Evolutionary conservation across 2,329 filamentous ascomycete species (phyloP).

Genomic region (Pseudocercospora pini-densiflorae): DNA sequence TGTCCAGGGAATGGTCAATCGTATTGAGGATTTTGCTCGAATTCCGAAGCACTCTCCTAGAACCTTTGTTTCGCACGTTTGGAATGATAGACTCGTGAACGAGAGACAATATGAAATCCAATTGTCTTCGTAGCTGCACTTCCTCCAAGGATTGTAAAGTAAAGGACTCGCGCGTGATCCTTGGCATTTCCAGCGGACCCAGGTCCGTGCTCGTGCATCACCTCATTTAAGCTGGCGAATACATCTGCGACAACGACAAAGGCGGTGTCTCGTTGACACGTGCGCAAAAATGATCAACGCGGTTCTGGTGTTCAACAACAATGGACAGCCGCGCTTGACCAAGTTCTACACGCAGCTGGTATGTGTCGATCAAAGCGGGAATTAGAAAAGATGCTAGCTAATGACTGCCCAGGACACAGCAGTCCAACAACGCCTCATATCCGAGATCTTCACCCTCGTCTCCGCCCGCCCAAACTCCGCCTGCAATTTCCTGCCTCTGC

Average conservation of each 20-base stretch:
- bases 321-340: constrained; percentile 92
- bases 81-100: too few species aligned
- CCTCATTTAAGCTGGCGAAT: not conserved
- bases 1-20: not conserved
- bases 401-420: constrained; percentile 71
- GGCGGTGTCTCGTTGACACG: not conserved
- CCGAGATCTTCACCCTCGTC: constrained; percentile 95
- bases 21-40: too few species aligned
- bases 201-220: not conserved
- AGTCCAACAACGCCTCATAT: constrained; percentile 95
- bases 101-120: too few species aligned
- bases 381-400: constrained; percentile 3
- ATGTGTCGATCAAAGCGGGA: constrained; percentile 34
- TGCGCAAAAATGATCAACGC: constrained; percentile 84
- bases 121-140: too few species aligned
- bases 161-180: not conserved
- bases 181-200: not conserved
- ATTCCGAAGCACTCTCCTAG: too few species aligned
- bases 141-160: too few species aligned
- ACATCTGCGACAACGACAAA: not conserved
- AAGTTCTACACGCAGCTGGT: constrained; percentile 99
- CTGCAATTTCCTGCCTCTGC: constrained; percentile 89
- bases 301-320: constrained; percentile 98
- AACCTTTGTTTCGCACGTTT: too few species aligned
- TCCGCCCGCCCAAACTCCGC: constrained; percentile 88